Percentiles rank a stretch among this genome's conserved stretches.
Conservation (phyloP, 2,329 filamentous ascomycete genomes). For the Tympanopsis confertula region DNA sequence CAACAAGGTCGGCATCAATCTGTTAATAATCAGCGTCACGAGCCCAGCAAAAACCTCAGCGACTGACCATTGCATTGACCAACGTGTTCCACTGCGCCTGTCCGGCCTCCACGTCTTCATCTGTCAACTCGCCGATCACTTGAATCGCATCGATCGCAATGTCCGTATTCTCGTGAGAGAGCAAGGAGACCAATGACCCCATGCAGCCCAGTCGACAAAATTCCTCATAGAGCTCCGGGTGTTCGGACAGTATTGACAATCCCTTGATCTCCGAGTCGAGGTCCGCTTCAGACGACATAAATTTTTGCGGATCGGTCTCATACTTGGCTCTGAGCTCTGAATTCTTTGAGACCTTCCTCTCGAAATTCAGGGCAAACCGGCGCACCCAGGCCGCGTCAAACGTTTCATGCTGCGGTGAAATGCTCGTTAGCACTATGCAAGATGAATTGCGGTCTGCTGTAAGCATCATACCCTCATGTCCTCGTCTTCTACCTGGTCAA, state of each 20-base stretch:
- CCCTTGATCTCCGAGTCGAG: constrained; percentile 79
- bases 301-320: constrained; percentile 64
- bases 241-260: constrained; percentile 76
- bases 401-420: constrained; percentile 45
- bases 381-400: constrained; percentile 78
- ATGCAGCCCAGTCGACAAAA: constrained; percentile 67
- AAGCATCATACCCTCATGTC: constrained; percentile 27
- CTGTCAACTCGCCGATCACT: constrained; percentile 80
- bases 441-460: neutral
- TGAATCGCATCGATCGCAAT: constrained; percentile 87
- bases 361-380: constrained; percentile 70
- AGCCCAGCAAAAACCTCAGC: constrained; percentile 9
- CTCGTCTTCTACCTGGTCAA: constrained; percentile 52
- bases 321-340: constrained; percentile 78
- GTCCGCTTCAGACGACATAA: constrained; percentile 59
- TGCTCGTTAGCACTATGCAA: constrained; percentile 21
- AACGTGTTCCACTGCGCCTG: constrained; percentile 71
- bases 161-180: constrained; percentile 93
- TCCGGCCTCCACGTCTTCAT: constrained; percentile 78
- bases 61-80: constrained; percentile 44
- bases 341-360: constrained; percentile 84
- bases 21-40: constrained; percentile 36
- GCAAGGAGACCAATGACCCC: constrained; percentile 62
- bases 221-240: constrained; percentile 71
- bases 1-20: constrained; percentile 59